Evolutionary conservation across 163 green algal genomes (phyloP).

Genomic region (Chlamydomonas reinhardtii): DNA sequence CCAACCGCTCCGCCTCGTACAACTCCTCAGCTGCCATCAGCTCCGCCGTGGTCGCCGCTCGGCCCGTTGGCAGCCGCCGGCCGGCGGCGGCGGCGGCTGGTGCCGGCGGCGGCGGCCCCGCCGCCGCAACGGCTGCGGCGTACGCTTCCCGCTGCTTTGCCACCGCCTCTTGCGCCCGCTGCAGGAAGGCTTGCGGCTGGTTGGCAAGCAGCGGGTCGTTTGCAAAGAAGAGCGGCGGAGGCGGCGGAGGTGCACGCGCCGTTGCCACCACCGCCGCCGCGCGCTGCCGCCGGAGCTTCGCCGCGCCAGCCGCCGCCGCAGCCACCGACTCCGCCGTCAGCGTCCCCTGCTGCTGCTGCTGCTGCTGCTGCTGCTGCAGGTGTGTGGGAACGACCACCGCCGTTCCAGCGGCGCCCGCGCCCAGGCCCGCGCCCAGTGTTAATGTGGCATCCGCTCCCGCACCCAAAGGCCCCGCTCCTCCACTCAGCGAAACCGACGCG

Average conservation of each 20-base stretch:
- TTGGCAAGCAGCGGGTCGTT: constrained; percentile 38
- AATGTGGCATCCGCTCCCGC: too few species aligned
- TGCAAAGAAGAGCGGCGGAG: constrained; percentile 34
- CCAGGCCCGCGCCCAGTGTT: neutral
- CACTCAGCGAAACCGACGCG: too few species aligned
- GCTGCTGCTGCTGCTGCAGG: too few species aligned
- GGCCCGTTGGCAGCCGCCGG: neutral
- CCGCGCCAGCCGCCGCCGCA: neutral
- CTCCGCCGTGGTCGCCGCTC: neutral
- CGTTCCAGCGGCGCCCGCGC: neutral
- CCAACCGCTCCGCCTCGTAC: neutral
- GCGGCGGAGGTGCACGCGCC: neutral
- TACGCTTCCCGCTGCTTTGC: constrained; percentile 6
- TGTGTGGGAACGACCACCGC: too few species aligned
- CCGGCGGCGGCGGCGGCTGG: neutral
- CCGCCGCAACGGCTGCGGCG: neutral
- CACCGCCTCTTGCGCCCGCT: constrained; percentile 16
- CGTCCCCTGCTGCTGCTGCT: too few species aligned
- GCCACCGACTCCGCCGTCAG: neutral
- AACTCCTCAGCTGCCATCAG: constrained; percentile 1
- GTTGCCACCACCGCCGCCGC: neutral
- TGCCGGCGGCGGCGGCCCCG: neutral
- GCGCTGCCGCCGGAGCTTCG: constrained; percentile 17
- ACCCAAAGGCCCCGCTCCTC: too few species aligned
- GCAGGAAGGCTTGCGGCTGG: constrained; percentile 39